Evolutionary conservation across 164 flowering plant species (phyloP), one percentile per base, ranked within the genome.

Genomic region (Chimonanthus praecox): DNA sequence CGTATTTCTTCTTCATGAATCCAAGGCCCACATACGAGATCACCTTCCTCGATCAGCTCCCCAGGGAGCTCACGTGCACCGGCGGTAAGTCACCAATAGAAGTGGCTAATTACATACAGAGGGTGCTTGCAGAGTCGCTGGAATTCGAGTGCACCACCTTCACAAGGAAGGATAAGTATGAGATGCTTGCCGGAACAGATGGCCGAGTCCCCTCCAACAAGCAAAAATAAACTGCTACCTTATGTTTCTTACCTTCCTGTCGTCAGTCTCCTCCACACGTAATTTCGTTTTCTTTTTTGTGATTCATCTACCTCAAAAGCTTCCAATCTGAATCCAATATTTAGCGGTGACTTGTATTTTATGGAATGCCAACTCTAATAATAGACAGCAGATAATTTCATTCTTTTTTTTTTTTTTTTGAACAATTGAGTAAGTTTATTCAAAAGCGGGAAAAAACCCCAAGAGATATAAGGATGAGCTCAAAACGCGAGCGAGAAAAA

Each of bases 1-100:
- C 95, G 3, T 90, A 88, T 67, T 90, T 88, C 47, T 86, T 85
- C 77, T 92, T 87, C 87, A 92, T 92, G 97, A 92, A 92, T 61
- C 97, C 97, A 0, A 86, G 79, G 80, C 97, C 95, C 0, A 84
- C 89, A 0, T 90, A 83, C 46, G 91, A 87, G 83, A 83, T 92
- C 80, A 90, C 92, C 0, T 90, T 92, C 80, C 74, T 92, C 84
- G 83, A 83, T 61, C 91, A 87, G 65, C 68, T 92, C 72, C 97
- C 96, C 0, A 2, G 16, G 6, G 94, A 92, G 72, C 87, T 89
- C 4, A 89, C 95, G 0, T 84, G 89, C 73, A 83, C 67, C 10
- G 88, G 87, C 0, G 89, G 86, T 45, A 88, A 81, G 68, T 75
- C 89, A 1, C 64, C 82, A 4, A 70, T 82, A 66, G 91, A 89